Conservation (phyloP, 164 flowering plant genomes). For the Vitis labrusca region DNA sequence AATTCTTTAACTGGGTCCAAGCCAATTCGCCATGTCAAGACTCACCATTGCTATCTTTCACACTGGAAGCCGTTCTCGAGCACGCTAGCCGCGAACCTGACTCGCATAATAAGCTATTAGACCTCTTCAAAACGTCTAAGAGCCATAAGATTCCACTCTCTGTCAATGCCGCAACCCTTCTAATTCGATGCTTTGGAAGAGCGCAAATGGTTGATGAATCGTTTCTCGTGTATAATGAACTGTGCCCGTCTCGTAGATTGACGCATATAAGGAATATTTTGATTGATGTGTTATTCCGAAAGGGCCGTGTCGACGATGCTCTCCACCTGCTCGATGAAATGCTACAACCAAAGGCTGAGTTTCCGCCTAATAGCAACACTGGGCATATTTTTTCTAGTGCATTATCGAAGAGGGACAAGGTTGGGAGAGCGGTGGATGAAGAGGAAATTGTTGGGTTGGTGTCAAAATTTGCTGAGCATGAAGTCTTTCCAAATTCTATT, state of each 20-base stretch:
- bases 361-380: slow-evolving; percentile 42
- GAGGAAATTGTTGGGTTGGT: slow-evolving; percentile 36
- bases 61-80: slow-evolving; percentile 53
- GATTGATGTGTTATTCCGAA: slow-evolving; percentile 29
- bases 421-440: slow-evolving; percentile 19
- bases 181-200: slow-evolving; percentile 37
- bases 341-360: slow-evolving; percentile 34
- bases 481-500: slow-evolving; percentile 35
- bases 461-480: slow-evolving; percentile 34
- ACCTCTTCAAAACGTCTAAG: slow-evolving; percentile 34
- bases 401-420: slow-evolving; percentile 22
- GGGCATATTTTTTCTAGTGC: slow-evolving; percentile 42
- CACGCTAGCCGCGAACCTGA: slow-evolving; percentile 39
- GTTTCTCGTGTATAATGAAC: slow-evolving; percentile 30
- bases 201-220: slow-evolving; percentile 41
- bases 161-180: slow-evolving; percentile 31
- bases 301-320: slow-evolving; percentile 36
- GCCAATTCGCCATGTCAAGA: slow-evolving; percentile 2
- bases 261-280: slow-evolving; percentile 43
- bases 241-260: slow-evolving; percentile 29
- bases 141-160: slow-evolving; percentile 38
- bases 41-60: slow-evolving; percentile 23
- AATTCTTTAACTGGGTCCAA: slow-evolving; percentile 43
- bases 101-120: slow-evolving; percentile 22
- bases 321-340: slow-evolving; percentile 56